Evolutionary conservation across 257 asterid species (phyloP).

Genomic region (Pogostemon cablin): DNA sequence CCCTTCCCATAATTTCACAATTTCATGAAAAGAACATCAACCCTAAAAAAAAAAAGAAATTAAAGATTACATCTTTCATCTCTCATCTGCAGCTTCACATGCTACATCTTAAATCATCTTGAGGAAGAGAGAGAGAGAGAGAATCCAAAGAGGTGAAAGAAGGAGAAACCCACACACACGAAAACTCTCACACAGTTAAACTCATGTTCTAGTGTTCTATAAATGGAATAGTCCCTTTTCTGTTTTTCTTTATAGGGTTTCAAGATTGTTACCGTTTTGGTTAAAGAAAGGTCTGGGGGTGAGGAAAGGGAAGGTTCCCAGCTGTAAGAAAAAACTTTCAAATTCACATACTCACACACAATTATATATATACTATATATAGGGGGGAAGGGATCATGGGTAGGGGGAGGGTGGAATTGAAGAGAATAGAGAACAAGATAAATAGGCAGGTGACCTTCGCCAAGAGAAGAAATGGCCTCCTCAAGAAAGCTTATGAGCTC

Average conservation of each 20-base stretch:
- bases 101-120: constrained; percentile 21
- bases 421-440: constrained; percentile 89
- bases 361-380: neutral
- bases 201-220: constrained; percentile 32
- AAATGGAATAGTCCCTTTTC: constrained; percentile 36
- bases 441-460: constrained; percentile 92
- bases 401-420: constrained; percentile 88
- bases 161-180: constrained; percentile 20
- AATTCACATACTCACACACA: neutral
- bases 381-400: constrained; percentile 52
- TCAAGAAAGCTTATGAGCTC: constrained; percentile 80
- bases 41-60: constrained; percentile 38
- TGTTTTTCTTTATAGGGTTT: constrained; percentile 45
- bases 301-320: constrained; percentile 25
- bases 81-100: constrained; percentile 33
- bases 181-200: constrained; percentile 17
- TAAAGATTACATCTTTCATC: constrained; percentile 16
- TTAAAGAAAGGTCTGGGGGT: constrained; percentile 31
- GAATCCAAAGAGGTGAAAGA: constrained; percentile 30
- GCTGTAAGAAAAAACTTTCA: neutral
- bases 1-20: constrained; percentile 20
- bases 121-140: neutral
- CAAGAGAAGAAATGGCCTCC: constrained; percentile 80
- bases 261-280: constrained; percentile 41
- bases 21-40: constrained; percentile 9